phyloP scores from a whole-genome alignment of 2,329 filamentous ascomycete species.

The Botryotinia globosa region DNA sequence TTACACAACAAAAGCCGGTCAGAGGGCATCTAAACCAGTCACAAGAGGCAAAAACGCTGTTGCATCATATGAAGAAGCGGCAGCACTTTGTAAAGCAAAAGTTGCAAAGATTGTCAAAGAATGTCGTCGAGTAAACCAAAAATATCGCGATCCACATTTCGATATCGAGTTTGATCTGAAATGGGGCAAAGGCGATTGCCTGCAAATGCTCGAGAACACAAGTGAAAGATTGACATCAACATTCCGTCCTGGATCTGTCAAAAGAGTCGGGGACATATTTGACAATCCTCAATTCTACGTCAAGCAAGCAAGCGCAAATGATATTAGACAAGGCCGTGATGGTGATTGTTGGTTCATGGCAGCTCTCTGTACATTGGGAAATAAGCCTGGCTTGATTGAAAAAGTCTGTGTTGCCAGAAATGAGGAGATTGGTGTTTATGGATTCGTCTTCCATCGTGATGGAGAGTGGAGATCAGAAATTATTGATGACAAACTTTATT shows the following conservation, averaged over 20 bases:
- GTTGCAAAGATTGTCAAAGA: slow-evolving; percentile 60
- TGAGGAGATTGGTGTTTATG: slow-evolving; percentile 73
- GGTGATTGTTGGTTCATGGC: slow-evolving; percentile 88
- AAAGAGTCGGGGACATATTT: slow-evolving; percentile 70
- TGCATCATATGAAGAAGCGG: slow-evolving; percentile 71
- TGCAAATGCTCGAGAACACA: slow-evolving; percentile 43
- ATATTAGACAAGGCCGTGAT: slow-evolving; percentile 73
- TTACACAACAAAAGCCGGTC: slow-evolving; percentile 59
- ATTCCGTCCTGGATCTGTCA: slow-evolving; percentile 40
- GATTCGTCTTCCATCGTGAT: slow-evolving; percentile 82
- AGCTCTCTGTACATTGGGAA: slow-evolving; percentile 68
- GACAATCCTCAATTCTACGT: slow-evolving; percentile 74
- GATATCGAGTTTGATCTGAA: slow-evolving; percentile 78
- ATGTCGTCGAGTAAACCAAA: slow-evolving; percentile 76
- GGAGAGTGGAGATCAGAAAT: slow-evolving; percentile 86
- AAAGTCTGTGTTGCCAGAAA: slow-evolving; percentile 41
- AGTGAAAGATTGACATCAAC: not conserved
- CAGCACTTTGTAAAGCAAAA: slow-evolving; percentile 63
- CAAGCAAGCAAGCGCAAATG: slow-evolving; percentile 67
- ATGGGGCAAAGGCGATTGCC: slow-evolving; percentile 50
- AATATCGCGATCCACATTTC: slow-evolving; percentile 84
- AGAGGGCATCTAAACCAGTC: slow-evolving; percentile 52
- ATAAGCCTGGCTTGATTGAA: slow-evolving; percentile 46
- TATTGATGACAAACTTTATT: slow-evolving; percentile 84
- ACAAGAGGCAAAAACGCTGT: slow-evolving; percentile 56